A percentile compares a stretch with the other conserved stretches of the same genome.
Evolutionary conservation across 805 yeast species (phyloP).

Genomic region (Lipomyces chichibuensis): DNA sequence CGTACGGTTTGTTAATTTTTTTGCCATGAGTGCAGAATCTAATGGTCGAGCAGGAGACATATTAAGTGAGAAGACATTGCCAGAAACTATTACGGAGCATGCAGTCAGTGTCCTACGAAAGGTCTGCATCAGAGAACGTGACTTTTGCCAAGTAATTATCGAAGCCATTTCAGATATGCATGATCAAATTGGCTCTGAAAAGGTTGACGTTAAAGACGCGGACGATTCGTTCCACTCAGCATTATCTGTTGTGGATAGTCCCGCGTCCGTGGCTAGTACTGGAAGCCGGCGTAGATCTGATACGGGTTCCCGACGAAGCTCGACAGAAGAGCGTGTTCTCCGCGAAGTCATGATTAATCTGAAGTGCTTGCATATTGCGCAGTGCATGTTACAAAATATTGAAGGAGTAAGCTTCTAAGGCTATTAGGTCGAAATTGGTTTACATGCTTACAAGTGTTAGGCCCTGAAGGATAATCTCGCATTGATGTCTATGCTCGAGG

Average conservation of each 20-base stretch:
- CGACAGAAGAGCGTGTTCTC: slow-evolving; percentile 39
- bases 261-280: neutral
- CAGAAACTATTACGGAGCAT: slow-evolving; percentile 57
- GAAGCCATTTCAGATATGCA: slow-evolving; percentile 84
- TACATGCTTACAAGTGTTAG: slow-evolving; percentile 41
- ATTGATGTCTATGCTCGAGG: slow-evolving; percentile 68
- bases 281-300: slow-evolving; percentile 10
- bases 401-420: slow-evolving; percentile 39
- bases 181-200: slow-evolving; percentile 56
- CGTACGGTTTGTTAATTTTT: slow-evolving; percentile 41
- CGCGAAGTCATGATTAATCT: slow-evolving; percentile 38
- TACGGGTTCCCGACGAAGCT: slow-evolving; percentile 9
- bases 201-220: slow-evolving; percentile 39
- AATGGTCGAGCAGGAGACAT: slow-evolving; percentile 30
- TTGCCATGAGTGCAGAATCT: neutral
- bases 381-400: slow-evolving; percentile 67
- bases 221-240: slow-evolving; percentile 56
- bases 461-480: slow-evolving; percentile 67
- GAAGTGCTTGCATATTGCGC: slow-evolving; percentile 70
- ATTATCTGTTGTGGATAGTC: slow-evolving; percentile 42
- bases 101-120: slow-evolving; percentile 68
- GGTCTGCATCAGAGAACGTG: slow-evolving; percentile 76
- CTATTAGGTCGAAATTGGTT: neutral
- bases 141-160: slow-evolving; percentile 80
- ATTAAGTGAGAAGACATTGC: slow-evolving; percentile 55